These are phyloP conservation scores for Lachnellula hyalina DNA, from an alignment of 2,329 filamentous ascomycete genomes.

Conservation along the genomic window DNA sequence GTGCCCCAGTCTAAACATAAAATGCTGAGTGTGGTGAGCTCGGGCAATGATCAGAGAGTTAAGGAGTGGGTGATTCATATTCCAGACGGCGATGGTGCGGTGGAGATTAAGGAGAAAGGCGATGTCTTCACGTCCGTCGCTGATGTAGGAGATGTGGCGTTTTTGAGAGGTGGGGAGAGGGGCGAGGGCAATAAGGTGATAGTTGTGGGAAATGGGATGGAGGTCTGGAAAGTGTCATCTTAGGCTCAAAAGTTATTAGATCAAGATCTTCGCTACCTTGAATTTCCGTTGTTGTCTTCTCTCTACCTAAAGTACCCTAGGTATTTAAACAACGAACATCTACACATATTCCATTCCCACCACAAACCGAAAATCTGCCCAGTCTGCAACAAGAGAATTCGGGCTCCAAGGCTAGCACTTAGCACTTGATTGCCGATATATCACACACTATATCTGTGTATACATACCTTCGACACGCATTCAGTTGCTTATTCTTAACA, in stretches of 20 bases:
- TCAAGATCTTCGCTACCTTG: background rate
- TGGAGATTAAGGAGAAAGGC: conserved; percentile 38
- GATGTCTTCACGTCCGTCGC: conserved; percentile 55
- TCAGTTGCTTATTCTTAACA: too few species aligned
- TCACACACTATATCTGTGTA: too few species aligned
- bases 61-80: conserved; percentile 44
- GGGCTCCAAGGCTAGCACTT: too few species aligned
- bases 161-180: conserved; percentile 3
- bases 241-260: background rate
- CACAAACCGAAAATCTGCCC: background rate
- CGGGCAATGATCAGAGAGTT: conserved; percentile 58
- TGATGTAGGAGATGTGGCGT: conserved; percentile 48
- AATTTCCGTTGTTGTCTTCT: background rate
- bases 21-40: conserved; percentile 36
- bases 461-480: too few species aligned
- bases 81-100: conserved; percentile 5
- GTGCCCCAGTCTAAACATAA: conserved; percentile 17
- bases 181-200: conserved; percentile 18
- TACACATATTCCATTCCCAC: too few species aligned
- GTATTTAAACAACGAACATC: too few species aligned
- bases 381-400: too few species aligned
- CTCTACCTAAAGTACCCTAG: too few species aligned
- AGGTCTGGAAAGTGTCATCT: conserved; percentile 24
- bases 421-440: too few species aligned
- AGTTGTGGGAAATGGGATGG: conserved; percentile 32